Evolutionary conservation across 2,329 filamentous ascomycete species (phyloP).

Genomic region (Talaromyces sp.): DNA sequence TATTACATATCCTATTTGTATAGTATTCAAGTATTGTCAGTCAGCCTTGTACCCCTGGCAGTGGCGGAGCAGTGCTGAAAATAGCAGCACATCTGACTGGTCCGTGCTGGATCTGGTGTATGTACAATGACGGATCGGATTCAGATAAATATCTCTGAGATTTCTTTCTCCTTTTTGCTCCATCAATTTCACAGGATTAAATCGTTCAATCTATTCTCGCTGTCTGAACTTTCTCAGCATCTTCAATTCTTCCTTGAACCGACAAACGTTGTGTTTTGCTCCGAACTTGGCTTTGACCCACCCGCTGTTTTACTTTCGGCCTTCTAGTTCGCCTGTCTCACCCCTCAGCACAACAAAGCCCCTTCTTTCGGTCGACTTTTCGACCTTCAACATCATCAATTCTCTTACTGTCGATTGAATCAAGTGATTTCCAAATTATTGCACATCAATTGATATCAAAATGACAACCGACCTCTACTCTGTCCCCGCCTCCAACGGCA

Average conservation of each 20-base stretch:
- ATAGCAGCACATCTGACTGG: constrained; percentile 1
- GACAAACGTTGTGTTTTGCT: background rate
- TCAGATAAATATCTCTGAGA: background rate
- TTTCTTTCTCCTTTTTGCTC: background rate
- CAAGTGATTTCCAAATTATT: background rate
- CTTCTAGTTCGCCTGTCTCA: background rate
- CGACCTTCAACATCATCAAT: background rate
- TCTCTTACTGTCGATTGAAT: background rate
- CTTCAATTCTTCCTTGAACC: background rate
- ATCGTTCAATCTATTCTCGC: too few relatives aligned
- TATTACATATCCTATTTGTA: background rate
- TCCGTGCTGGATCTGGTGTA: constrained; percentile 3
- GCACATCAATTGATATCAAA: background rate
- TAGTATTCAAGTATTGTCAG: background rate
- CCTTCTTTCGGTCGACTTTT: constrained; percentile 1
- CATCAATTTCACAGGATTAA: too few relatives aligned
- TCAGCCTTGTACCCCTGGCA: background rate
- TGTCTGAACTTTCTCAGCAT: too few relatives aligned
- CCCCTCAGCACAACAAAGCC: constrained; percentile 11
- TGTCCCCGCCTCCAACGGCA: constrained; percentile 18
- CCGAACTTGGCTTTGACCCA: constrained; percentile 9
- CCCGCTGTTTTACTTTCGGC: background rate
- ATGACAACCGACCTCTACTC: constrained; percentile 22
- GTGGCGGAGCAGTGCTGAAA: constrained; percentile 5
- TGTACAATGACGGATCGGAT: background rate